Percentiles rank a stretch among this genome's conserved stretches.
These are phyloP conservation scores for Penicillium antarcticum DNA, from an alignment of 495 filamentous ascomycete species.

Conservation along the genomic window DNA sequence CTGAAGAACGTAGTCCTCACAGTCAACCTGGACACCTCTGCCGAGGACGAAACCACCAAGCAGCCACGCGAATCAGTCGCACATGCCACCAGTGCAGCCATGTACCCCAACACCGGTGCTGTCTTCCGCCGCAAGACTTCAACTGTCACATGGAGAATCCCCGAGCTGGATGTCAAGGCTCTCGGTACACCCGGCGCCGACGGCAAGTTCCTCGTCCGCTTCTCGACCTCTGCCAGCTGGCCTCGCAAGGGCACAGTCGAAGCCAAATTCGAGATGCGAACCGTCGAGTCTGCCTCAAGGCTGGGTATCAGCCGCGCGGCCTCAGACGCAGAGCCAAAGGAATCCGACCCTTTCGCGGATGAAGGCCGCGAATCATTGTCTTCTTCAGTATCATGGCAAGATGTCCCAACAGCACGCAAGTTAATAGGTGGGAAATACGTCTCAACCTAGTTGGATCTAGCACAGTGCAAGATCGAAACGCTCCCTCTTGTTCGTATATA, in stretches of 20 bases:
- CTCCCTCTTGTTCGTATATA: slow-evolving; percentile 11
- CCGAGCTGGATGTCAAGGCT: slow-evolving; percentile 64
- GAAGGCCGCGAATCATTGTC: slow-evolving; percentile 40
- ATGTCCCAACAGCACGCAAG: slow-evolving; percentile 68
- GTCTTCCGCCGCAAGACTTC: slow-evolving; percentile 83
- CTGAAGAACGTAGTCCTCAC: slow-evolving; percentile 81
- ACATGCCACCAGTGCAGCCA: slow-evolving; percentile 42
- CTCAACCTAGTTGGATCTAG: slow-evolving; percentile 20
- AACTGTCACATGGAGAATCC: slow-evolving; percentile 85
- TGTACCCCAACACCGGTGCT: slow-evolving; percentile 47
- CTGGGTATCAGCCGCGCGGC: slow-evolving; percentile 55
- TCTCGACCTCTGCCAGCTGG: slow-evolving; percentile 70
- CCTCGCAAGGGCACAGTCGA: slow-evolving; percentile 75
- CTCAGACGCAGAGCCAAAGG: slow-evolving; percentile 27
- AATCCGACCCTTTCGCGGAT: slow-evolving; percentile 67
- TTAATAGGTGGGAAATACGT: slow-evolving; percentile 76
- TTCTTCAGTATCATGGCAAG: slow-evolving; percentile 60
- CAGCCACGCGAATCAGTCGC: slow-evolving; percentile 40
- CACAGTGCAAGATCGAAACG: neutral
- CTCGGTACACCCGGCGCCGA: slow-evolving; percentile 28
- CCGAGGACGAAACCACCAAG: slow-evolving; percentile 39
- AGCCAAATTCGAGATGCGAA: slow-evolving; percentile 73
- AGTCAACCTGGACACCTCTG: slow-evolving; percentile 64
- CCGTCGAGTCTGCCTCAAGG: slow-evolving; percentile 52
- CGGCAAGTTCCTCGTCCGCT: slow-evolving; percentile 75